Percentiles rank a stretch among this genome's conserved stretches.
Conservation (phyloP, 805 yeast genomes). For the Pichia paraexigua region DNA sequence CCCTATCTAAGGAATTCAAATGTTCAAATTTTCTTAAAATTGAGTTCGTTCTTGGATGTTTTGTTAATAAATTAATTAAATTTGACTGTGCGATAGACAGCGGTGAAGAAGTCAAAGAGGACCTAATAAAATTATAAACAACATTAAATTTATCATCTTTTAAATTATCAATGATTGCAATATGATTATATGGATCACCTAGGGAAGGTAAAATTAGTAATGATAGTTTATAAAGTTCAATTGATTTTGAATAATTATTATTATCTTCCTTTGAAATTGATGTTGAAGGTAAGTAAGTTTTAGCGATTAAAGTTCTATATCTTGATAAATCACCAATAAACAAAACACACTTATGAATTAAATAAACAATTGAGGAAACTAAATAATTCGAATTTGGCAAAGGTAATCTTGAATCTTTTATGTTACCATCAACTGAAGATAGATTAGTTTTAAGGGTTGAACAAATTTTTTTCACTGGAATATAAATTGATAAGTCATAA, state of each 20-base stretch:
- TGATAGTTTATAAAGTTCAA: conserved; percentile 44
- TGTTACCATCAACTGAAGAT: neutral
- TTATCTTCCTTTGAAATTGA: conserved; percentile 30
- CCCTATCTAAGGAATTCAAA: conserved; percentile 20
- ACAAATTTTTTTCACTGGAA: conserved; percentile 26
- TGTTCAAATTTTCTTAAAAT: conserved; percentile 23
- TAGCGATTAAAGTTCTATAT: conserved; percentile 43
- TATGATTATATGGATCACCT: conserved; percentile 58
- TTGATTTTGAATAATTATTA: conserved; percentile 36
- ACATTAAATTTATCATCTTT: conserved; percentile 41
- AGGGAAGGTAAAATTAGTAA: conserved; percentile 54
- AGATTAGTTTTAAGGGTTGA: conserved; percentile 19
- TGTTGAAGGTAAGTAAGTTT: conserved; percentile 30
- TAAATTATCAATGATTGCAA: conserved; percentile 48
- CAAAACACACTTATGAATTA: conserved; percentile 42
- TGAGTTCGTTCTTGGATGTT: conserved; percentile 26
- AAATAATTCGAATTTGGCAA: conserved; percentile 7
- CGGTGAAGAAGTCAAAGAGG: conserved; percentile 46
- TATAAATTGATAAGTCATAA: conserved; percentile 32
- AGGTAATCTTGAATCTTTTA: conserved; percentile 5
- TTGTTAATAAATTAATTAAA: conserved; percentile 32
- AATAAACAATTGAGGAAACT: conserved; percentile 28
- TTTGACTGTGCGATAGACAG: conserved; percentile 40
- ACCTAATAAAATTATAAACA: conserved; percentile 46
- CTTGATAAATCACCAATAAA: conserved; percentile 54